Percentiles rank a stretch among this genome's conserved stretches.
Evolutionary conservation across 805 yeast species (phyloP).

Genomic region (Yamadazyma ubonensis): DNA sequence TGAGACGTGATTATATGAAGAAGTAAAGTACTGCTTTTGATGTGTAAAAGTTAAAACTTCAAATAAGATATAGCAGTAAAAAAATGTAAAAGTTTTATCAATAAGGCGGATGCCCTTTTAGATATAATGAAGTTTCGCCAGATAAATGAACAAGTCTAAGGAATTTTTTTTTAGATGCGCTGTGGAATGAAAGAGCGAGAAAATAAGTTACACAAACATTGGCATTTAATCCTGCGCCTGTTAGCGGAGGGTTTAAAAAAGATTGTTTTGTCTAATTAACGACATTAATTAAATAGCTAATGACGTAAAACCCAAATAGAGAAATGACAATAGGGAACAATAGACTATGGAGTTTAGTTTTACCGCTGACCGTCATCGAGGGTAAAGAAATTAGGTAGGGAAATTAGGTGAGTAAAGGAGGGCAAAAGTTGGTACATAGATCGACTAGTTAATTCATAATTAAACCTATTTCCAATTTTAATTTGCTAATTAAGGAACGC

Average conservation of each 20-base stretch:
- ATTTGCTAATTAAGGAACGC: too few species aligned
- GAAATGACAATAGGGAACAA: not conserved
- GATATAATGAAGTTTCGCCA: not conserved
- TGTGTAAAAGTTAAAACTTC: not conserved
- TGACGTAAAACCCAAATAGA: constrained; percentile 1
- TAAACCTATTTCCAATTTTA: too few species aligned
- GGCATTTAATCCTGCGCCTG: constrained; percentile 2
- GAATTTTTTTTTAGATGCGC: constrained; percentile 6
- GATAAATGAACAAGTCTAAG: constrained; percentile 2
- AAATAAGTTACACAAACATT: constrained; percentile 4
- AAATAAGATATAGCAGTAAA: not conserved
- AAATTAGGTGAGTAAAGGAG: too few species aligned
- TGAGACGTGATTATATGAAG: not conserved
- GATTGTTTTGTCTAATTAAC: not conserved
- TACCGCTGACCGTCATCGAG: not conserved
- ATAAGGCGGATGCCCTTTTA: not conserved
- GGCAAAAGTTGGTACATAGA: too few species aligned
- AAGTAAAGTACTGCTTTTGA: not conserved
- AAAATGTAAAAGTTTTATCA: not conserved
- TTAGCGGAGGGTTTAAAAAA: not conserved
- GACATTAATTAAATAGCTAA: constrained; percentile 1
- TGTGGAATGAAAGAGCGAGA: constrained; percentile 2
- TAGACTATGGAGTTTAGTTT: not conserved
- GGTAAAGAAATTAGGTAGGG: too few species aligned
- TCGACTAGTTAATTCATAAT: too few species aligned